Evolutionary conservation across 805 yeast species (phyloP).

Genomic region (Cyberlindnera sargentensis): DNA sequence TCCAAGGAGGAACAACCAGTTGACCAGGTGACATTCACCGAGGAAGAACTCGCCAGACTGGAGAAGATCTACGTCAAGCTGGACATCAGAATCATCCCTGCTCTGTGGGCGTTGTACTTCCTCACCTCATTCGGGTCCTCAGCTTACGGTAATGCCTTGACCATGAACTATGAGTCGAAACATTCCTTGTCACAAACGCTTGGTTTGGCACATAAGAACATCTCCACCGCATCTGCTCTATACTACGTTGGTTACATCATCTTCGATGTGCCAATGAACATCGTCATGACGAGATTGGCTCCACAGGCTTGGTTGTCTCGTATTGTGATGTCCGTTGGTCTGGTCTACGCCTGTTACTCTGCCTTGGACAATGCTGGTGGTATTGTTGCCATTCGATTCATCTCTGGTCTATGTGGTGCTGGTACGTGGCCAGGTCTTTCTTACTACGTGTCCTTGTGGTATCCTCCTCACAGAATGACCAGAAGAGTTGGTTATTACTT

Average conservation of each 20-base stretch:
- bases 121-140: conserved; percentile 71
- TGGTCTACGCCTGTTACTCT: conserved; percentile 69
- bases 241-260: conserved; percentile 78
- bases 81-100: conserved; percentile 71
- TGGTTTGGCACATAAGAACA: conserved; percentile 45
- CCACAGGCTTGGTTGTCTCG: conserved; percentile 85
- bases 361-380: conserved; percentile 52
- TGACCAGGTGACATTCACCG: conserved; percentile 14
- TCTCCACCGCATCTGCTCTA: conserved; percentile 70
- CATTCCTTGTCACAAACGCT: conserved; percentile 56
- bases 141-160: conserved; percentile 71
- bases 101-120: conserved; percentile 74
- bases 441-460: conserved; percentile 78
- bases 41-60: conserved; percentile 29
- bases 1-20: conserved; percentile 5
- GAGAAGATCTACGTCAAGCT: conserved; percentile 54
- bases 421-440: conserved; percentile 92
- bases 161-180: conserved; percentile 60
- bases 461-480: conserved; percentile 71
- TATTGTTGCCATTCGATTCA: conserved; percentile 61
- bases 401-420: conserved; percentile 73
- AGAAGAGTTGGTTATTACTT: conserved; percentile 81
- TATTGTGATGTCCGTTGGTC: conserved; percentile 68
- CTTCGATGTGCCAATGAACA: conserved; percentile 85
- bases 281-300: conserved; percentile 72